Evolutionary conservation across 192 early-diverging fungal species (phyloP).

Genomic region (Backusella circina): DNA sequence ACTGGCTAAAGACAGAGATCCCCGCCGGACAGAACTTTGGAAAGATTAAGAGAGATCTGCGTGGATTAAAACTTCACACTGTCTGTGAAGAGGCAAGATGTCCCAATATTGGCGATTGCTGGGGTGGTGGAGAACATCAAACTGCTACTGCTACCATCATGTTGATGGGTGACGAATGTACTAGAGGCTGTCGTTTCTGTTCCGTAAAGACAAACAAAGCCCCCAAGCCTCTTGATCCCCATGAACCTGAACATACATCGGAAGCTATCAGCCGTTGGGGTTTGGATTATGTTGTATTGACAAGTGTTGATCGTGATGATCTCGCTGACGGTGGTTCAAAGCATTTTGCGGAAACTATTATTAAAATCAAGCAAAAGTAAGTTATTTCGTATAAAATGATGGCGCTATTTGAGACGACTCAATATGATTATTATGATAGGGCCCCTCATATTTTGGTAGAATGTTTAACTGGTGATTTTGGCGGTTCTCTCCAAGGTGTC

Average conservation of each 20-base stretch:
- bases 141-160: slow-evolving; percentile 98
- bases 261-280: slow-evolving; percentile 94
- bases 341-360: slow-evolving; percentile 92
- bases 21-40: slow-evolving; percentile 77
- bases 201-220: slow-evolving; percentile 92
- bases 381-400: slow-evolving; percentile 1
- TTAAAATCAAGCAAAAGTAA: slow-evolving; percentile 81
- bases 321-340: slow-evolving; percentile 85
- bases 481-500: slow-evolving; percentile 73
- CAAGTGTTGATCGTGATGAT: slow-evolving; percentile 98
- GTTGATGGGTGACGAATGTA: slow-evolving; percentile 99
- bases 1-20: slow-evolving; percentile 95
- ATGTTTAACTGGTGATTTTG: slow-evolving; percentile 94
- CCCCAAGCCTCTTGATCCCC: slow-evolving; percentile 80
- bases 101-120: slow-evolving; percentile 98
- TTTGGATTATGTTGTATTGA: slow-evolving; percentile 94
- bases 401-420: background rate
- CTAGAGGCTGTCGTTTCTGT: slow-evolving; percentile 96
- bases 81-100: slow-evolving; percentile 98
- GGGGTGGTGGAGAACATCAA: slow-evolving; percentile 91
- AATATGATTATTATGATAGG: slow-evolving; percentile 29
- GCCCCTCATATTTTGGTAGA: slow-evolving; percentile 93
- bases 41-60: slow-evolving; percentile 84
- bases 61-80: slow-evolving; percentile 93
- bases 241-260: slow-evolving; percentile 91